Base-by-base conservation (phyloP, 2,329 filamentous ascomycete genomes). In the Microascus cirrosus region DNA sequence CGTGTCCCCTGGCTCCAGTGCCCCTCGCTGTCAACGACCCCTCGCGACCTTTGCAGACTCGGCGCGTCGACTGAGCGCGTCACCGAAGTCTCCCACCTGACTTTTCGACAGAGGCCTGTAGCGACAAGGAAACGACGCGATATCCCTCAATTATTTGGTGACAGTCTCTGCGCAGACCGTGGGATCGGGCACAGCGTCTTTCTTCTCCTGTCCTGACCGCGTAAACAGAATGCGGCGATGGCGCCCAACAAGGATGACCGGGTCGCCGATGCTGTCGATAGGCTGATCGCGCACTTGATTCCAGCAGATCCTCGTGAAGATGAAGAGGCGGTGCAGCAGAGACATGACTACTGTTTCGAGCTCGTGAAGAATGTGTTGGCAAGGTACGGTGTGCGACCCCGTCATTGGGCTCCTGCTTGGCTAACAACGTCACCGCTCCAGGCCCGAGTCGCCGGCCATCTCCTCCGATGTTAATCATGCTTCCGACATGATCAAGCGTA, bases 401-500 rank as follows among this genome's bases (percentile, higher is more conserved):
- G 35, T 35, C 24, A 18, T n/a, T 22, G 11, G 13, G 10, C 25
- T 25, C n/a, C 39, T 53, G 24, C 12, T 32, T 35, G 36, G 20
- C 54, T 56, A 56, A 48, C 39, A 48, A 28, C 3, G 24, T 3
- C 20, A 18, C 5, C 32, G 10, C 25, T 48, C 2, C 59, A 80
- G 77, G 61, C 76, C 77, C 52, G 68, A 72, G 59, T 78, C 79
- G 60, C 77, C 82, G 55, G 73, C 79, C 57, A 73, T 86, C 56
- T 79, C 81, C 34, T 80, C 86, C 60, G 87, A 92, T 68, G 86
- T 95, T 62, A 93, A 95, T 69, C 92, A 96, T 77, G 91, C 92
- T 57, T 90, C 90, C 34, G 91, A 96, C 69, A 75, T 95, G 65
- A 96, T 99, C 71, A 94, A 93, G 75, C 84, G 89, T 68, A 90